A percentile compares a stretch with the other conserved stretches of the same genome.
Evolutionary conservation across 805 yeast genomes (phyloP).

Genomic region (Scheffersomyces spartinae): DNA sequence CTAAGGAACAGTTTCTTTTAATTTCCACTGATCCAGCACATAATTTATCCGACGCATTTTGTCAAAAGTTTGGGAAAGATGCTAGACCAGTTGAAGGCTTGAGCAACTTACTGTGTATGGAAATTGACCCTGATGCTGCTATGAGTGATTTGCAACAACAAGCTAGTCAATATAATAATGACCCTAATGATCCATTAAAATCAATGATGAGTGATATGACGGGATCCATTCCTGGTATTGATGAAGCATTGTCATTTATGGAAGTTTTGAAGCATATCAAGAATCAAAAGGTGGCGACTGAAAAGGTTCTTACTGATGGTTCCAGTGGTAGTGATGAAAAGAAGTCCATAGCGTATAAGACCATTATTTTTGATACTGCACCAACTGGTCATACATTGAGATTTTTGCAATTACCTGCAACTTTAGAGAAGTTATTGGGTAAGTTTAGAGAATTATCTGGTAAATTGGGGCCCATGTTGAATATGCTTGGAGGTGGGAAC

Average conservation of each 20-base stretch:
- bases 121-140: slow-evolving; percentile 92
- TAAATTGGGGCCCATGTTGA: slow-evolving; percentile 83
- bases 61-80: slow-evolving; percentile 95
- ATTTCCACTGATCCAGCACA: slow-evolving; percentile 99
- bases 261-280: slow-evolving; percentile 96
- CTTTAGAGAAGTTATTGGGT: slow-evolving; percentile 75
- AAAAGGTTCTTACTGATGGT: slow-evolving; percentile 11
- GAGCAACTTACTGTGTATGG: slow-evolving; percentile 89
- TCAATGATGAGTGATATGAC: slow-evolving; percentile 83
- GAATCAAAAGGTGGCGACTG: slow-evolving; percentile 57
- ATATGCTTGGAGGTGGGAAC: slow-evolving; percentile 60
- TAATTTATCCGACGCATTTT: slow-evolving; percentile 93
- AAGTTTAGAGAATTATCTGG: slow-evolving; percentile 82
- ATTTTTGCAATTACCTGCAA: slow-evolving; percentile 88
- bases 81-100: slow-evolving; percentile 90
- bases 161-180: slow-evolving; percentile 43
- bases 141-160: slow-evolving; percentile 71
- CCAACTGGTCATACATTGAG: slow-evolving; percentile 98
- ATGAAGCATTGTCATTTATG: slow-evolving; percentile 95
- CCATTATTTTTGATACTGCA: slow-evolving; percentile 97
- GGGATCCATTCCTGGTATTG: slow-evolving; percentile 94
- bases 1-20: slow-evolving; percentile 67
- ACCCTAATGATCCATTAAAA: slow-evolving; percentile 52
- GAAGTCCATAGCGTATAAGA: slow-evolving; percentile 40
- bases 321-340: slow-evolving; percentile 15